Evolutionary conservation across 202 grass and related monocot species (phyloP).

Genomic region (Panicum virgatum): DNA sequence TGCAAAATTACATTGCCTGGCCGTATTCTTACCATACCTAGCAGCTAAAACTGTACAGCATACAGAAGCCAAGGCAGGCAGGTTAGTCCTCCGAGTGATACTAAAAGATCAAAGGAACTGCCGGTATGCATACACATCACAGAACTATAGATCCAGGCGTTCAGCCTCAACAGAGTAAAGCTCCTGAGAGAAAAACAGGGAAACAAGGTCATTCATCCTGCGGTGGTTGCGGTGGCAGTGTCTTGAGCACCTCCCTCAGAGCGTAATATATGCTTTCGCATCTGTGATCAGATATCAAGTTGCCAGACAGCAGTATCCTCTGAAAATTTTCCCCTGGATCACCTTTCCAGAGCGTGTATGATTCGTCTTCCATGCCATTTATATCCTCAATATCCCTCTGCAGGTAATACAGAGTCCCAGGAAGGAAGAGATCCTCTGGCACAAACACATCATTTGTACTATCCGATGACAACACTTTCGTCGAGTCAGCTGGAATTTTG

Average conservation of each 20-base stretch:
- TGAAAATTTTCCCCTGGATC: conserved; percentile 73
- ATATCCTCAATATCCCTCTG: conserved; percentile 60
- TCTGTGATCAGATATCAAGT: conserved; percentile 86
- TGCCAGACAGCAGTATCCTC: conserved; percentile 76
- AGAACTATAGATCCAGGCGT: conserved; percentile 14
- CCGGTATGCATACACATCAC: neutral
- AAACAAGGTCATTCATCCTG: conserved; percentile 12
- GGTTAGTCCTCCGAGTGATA: neutral
- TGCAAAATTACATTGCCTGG: neutral
- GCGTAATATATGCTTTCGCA: conserved; percentile 79
- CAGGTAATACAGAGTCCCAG: conserved; percentile 76
- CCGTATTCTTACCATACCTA: conserved; percentile 7
- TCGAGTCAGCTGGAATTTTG: conserved; percentile 35
- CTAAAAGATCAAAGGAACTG: conserved; percentile 15
- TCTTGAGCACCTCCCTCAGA: conserved; percentile 80
- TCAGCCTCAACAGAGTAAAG: neutral
- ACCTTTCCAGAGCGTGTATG: conserved; percentile 80
- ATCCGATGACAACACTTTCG: neutral
- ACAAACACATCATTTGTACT: conserved; percentile 43
- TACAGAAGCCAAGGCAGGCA: neutral
- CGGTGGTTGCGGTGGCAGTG: conserved; percentile 31
- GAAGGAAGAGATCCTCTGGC: conserved; percentile 74
- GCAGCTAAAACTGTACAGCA: conserved; percentile 29
- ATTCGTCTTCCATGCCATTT: conserved; percentile 47
- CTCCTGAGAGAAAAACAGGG: neutral